Percentiles rank a stretch among this genome's conserved stretches.
These are phyloP conservation scores for Daedaleopsis nitida DNA, from an alignment of 768 basidiomycete species.

Conservation along the genomic window DNA sequence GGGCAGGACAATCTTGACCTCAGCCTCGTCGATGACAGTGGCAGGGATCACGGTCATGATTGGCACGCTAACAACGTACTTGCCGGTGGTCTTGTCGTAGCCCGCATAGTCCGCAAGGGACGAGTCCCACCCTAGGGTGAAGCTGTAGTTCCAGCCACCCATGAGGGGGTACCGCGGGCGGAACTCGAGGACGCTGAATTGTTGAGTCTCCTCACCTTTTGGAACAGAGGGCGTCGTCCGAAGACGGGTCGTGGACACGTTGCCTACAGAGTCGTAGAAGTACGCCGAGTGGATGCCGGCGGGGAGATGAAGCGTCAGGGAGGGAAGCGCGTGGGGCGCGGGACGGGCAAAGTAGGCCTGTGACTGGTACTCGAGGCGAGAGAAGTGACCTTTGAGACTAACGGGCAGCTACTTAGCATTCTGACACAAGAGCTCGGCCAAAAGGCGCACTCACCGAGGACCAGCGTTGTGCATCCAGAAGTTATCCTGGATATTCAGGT, in stretches of 20 bases:
- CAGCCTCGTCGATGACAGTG: slow-evolving; percentile 78
- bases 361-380: slow-evolving; percentile 84
- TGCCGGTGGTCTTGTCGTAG: slow-evolving; percentile 62
- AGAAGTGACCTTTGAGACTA: slow-evolving; percentile 95
- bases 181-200: slow-evolving; percentile 76
- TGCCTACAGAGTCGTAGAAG: slow-evolving; percentile 91
- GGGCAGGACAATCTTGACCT: slow-evolving; percentile 80
- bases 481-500: slow-evolving; percentile 91
- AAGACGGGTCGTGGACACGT: slow-evolving; percentile 92
- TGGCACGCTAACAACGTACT: slow-evolving; percentile 79
- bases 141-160: slow-evolving; percentile 97
- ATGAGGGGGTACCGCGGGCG: slow-evolving; percentile 89
- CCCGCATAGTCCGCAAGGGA: slow-evolving; percentile 72
- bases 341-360: slow-evolving; percentile 69
- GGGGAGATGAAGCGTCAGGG: slow-evolving; percentile 79
- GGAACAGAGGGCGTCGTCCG: slow-evolving; percentile 67
- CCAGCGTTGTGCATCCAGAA: slow-evolving; percentile 87
- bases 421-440: background rate
- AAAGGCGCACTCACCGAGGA: slow-evolving; percentile 63
- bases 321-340: slow-evolving; percentile 70
- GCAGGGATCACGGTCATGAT: slow-evolving; percentile 82
- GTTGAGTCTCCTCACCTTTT: slow-evolving; percentile 52
- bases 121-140: slow-evolving; percentile 94
- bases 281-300: slow-evolving; percentile 81
- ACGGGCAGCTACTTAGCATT: slow-evolving; percentile 1